Evolutionary conservation across 2,329 filamentous ascomycete species (phyloP), one percentile per base, ranked within the genome.

Genomic region (Colletotrichum tabaci): DNA sequence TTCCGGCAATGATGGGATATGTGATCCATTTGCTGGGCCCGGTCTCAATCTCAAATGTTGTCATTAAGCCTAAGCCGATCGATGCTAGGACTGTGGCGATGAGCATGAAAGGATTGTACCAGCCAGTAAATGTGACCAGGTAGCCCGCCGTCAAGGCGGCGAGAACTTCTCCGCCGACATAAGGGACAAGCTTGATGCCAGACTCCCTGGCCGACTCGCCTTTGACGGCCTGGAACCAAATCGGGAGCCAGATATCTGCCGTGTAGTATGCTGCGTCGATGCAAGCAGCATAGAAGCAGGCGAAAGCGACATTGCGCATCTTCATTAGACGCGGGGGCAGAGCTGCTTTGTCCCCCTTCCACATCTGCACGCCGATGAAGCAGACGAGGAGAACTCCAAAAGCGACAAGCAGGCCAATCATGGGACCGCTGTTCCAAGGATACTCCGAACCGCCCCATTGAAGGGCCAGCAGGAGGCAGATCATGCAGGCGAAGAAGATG

Each of bases 391-490:
- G 73, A n/a, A 83, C 69, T 1, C 66, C 76, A 8, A 80, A 78
- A 0, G 80, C 66, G 68, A 82, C 77, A 23, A 83, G 74, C 4
- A 83, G 77, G 6, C 65, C 79, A 44, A 83, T 79, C 64, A 82
- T 78, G 15, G 76, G 78, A 7, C 71, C 78, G 47, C 76, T 74
- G 21, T 66, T 75, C 82, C 82, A 83, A 0, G 78, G 44, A 56
- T 81, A 80, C 30, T 75, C 76, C 8, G 74, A 77, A 5, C 80
- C 82, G 56, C 82, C 82, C 84, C 83, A 86, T 66, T 86, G 83
- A 13, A 87, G 77, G 9, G 85, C 85, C 10, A 87, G 75, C 1
- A 86, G 73, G 8, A 86, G 80, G 71, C 83, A 86, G 49, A 85
- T 76, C 40, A 75, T 67, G 21, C 68, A 74, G 2, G 74, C 71